Evolutionary conservation across 768 basidiomycete genomes (phyloP), one percentile per base, ranked within the genome.

Genomic region (Naganishia kalamii): DNA sequence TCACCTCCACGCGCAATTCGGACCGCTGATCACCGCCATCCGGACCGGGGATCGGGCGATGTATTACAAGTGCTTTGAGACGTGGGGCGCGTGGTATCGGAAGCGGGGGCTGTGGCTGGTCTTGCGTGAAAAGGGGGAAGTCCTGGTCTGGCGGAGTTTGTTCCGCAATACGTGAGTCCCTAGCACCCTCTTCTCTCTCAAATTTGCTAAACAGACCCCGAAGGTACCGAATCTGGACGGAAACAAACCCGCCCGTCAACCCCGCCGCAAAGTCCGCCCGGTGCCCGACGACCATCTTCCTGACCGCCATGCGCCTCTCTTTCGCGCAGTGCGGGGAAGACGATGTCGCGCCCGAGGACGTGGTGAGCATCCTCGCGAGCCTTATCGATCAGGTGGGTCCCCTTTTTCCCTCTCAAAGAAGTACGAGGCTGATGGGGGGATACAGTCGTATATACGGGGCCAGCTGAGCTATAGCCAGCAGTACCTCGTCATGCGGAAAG

Each of bases 81-180:
- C 40, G 41, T 68, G 66, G 66, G 47, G 54, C 32, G 50, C 57
- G 35, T 68, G 66, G 66, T 68, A 63, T 43, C 12, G 66, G 25
- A 32, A 37, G 32, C 21, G 66, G 48, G 66, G 66, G 13, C 6
- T 68, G 29, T 68, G 66, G 66, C 50, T 68, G 23, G 62, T 68
- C 8, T 37, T 68, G 23, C 23, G 66, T 25, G 66, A 68, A 32
- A 68, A 68, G 48, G 66, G 66, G 27, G 66, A 68, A 30, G 61
- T 68, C 5, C 25, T 68, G 54, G 62, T 68, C 6, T 68, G 66
- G 66, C 35, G 66, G n/a, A 68, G 66, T 52, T 37, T 68, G 33
- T 63, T 68, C 35, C 62, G 66, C 4, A 64, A 68, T 57, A 44
- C 66, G 66, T 68, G 57, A 48, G 66, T 60, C 19, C 13, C 11